Percentiles rank a stretch among this genome's conserved stretches.
phyloP scores from a whole-genome alignment of 345 rosid genomes.

The Kernera saxatilis region DNA sequence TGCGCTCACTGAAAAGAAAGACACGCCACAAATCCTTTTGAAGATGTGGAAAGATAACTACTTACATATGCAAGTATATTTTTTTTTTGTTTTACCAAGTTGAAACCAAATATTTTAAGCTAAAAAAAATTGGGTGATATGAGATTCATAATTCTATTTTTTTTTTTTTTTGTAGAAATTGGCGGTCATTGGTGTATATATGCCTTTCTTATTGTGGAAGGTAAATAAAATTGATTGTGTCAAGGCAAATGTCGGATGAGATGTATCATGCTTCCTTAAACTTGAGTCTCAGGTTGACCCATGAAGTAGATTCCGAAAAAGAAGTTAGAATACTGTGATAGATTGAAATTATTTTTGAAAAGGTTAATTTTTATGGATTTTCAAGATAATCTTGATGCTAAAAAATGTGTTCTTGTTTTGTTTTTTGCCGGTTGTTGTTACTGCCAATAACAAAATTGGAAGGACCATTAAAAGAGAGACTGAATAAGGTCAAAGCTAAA shows the following conservation, averaged over 20 bases:
- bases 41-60: slow-evolving; percentile 80
- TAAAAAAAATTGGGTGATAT: not conserved
- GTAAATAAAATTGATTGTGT: slow-evolving; percentile 46
- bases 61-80: slow-evolving; percentile 76
- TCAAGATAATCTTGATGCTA: not conserved
- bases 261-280: slow-evolving; percentile 82
- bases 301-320: slow-evolving; percentile 54
- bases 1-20: slow-evolving; percentile 64
- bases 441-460: slow-evolving; percentile 36
- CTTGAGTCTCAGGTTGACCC: slow-evolving; percentile 53
- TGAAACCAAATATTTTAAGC: too few species aligned
- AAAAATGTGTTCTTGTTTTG: not conserved
- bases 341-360: too few species aligned
- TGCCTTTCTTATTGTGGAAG: slow-evolving; percentile 65
- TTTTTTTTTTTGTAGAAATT: slow-evolving; percentile 49
- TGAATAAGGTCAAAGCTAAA: slow-evolving; percentile 35
- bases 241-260: slow-evolving; percentile 53
- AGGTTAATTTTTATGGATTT: too few species aligned
- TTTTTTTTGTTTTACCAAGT: not conserved
- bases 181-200: slow-evolving; percentile 32
- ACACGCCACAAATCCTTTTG: slow-evolving; percentile 49
- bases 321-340: too few species aligned
- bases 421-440: slow-evolving; percentile 39
- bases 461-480: slow-evolving; percentile 32
- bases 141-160: not conserved